phyloP scores from a whole-genome alignment of 176 grass and related monocot genomes.

The Triticum monococcum region DNA sequence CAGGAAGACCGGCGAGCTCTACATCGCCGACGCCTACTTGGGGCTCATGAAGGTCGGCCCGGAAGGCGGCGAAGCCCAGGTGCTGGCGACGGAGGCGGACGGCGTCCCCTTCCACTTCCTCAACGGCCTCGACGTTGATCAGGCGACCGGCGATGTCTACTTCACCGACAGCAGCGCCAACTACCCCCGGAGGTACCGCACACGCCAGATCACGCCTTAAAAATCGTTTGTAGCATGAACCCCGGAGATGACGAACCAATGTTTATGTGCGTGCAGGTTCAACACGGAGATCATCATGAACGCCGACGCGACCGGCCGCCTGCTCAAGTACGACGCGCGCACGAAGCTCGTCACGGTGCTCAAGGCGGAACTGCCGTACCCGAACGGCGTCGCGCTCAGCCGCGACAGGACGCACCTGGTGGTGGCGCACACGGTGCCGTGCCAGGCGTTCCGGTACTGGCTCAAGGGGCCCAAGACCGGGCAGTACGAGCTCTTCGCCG shows the following conservation, averaged over 20 bases:
- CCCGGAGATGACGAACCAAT: background rate
- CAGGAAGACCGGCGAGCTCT: slow-evolving; percentile 48
- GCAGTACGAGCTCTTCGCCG: slow-evolving; percentile 32
- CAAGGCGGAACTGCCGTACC: slow-evolving; percentile 6
- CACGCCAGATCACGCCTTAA: background rate
- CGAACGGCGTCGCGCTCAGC: slow-evolving; percentile 45
- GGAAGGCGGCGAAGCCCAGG: slow-evolving; percentile 28
- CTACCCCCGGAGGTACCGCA: background rate
- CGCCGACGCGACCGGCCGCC: slow-evolving; percentile 29
- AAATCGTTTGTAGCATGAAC: too few relatives aligned
- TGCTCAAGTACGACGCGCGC: slow-evolving; percentile 44
- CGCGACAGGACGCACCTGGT: slow-evolving; percentile 40
- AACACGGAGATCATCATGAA: slow-evolving; percentile 11
- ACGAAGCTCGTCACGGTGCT: slow-evolving; percentile 33
- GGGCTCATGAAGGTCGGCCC: slow-evolving; percentile 48
- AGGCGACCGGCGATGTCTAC: slow-evolving; percentile 51
- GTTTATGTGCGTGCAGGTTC: slow-evolving; percentile 23
- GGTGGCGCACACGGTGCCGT: slow-evolving; percentile 32
- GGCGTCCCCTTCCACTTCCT: slow-evolving; percentile 53
- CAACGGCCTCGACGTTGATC: slow-evolving; percentile 57
- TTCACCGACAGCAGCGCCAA: slow-evolving; percentile 64
- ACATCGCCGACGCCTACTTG: slow-evolving; percentile 62
- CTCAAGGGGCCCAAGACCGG: slow-evolving; percentile 29
- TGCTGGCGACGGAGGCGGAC: slow-evolving; percentile 24
- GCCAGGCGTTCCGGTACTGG: slow-evolving; percentile 46